Percentiles rank a stretch among this genome's conserved stretches.
phyloP scores from a whole-genome alignment of 768 basidiomycete genomes.

The Amanita rubescens region DNA sequence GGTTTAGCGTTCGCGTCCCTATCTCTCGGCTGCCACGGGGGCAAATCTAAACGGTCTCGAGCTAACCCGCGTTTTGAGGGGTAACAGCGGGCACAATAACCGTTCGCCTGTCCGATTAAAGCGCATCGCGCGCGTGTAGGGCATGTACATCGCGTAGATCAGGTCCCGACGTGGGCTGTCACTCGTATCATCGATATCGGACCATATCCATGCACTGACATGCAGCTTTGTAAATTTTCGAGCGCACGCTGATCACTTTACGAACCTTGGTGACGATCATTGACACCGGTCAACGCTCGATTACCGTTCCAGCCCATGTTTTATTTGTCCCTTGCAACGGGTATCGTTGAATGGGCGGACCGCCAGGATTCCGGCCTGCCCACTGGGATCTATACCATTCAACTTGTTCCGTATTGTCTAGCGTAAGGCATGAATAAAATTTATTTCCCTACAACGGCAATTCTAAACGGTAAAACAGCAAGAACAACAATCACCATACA shows the following conservation, averaged over 20 bases:
- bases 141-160: conserved; percentile 4
- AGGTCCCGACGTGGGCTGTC: neutral
- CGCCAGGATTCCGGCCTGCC: neutral
- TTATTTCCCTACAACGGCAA: neutral
- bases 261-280: conserved; percentile 2
- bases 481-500: neutral
- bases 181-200: neutral
- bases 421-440: neutral
- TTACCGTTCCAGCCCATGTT: neutral
- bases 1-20: neutral
- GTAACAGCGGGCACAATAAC: neutral
- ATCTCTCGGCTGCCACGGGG: neutral
- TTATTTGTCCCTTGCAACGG: no score
- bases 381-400: neutral
- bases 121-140: neutral
- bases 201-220: conserved; percentile 2
- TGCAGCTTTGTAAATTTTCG: neutral
- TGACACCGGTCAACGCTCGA: neutral
- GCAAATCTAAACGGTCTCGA: neutral
- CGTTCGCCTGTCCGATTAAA: neutral
- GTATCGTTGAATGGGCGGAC: neutral
- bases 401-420: neutral
- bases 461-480: neutral
- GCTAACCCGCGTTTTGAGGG: neutral
- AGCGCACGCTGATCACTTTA: neutral